Conservation (phyloP, 1,139 yeast genomes). For the Chernovozyma aurita region DNA sequence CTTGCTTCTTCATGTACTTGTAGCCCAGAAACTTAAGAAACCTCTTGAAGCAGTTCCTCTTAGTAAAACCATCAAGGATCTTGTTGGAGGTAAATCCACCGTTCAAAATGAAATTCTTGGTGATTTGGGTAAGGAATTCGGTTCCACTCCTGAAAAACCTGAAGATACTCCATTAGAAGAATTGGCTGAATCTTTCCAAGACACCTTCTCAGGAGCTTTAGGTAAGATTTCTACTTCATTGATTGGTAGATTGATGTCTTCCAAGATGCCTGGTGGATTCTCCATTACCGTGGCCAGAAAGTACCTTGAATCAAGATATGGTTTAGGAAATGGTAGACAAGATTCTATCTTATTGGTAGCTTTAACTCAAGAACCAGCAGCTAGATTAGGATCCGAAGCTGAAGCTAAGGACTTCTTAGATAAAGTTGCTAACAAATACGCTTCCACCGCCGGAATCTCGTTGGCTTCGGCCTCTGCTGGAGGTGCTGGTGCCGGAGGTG, state of each 20-base stretch:
- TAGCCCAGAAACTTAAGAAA: conserved; percentile 94
- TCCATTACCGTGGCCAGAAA: conserved; percentile 88
- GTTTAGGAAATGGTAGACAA: conserved; percentile 90
- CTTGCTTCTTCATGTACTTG: conserved; percentile 79
- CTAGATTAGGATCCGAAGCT: conserved; percentile 77
- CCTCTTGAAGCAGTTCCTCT: conserved; percentile 80
- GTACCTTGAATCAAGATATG: conserved; percentile 86
- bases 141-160: conserved; percentile 96
- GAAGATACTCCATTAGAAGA: conserved; percentile 96
- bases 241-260: conserved; percentile 85
- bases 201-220: conserved; percentile 76
- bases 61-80: conserved; percentile 90
- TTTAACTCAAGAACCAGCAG: conserved; percentile 84
- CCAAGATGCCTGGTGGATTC: conserved; percentile 99
- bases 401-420: conserved; percentile 93
- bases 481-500: conserved; percentile 49
- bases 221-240: conserved; percentile 92
- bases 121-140: conserved; percentile 96
- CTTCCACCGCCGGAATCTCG: conserved; percentile 73
- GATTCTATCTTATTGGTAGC: conserved; percentile 82
- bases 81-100: conserved; percentile 97
- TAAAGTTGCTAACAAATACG: conserved; percentile 76
- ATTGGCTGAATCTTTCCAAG: conserved; percentile 93
- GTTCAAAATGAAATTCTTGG: conserved; percentile 97
- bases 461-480: conserved; percentile 62